A percentile compares a stretch with the other conserved stretches of the same genome.
These are phyloP conservation scores for Aureobasidium sp. DNA, from an alignment of 2,329 filamentous ascomycete genomes.

Conservation along the genomic window DNA sequence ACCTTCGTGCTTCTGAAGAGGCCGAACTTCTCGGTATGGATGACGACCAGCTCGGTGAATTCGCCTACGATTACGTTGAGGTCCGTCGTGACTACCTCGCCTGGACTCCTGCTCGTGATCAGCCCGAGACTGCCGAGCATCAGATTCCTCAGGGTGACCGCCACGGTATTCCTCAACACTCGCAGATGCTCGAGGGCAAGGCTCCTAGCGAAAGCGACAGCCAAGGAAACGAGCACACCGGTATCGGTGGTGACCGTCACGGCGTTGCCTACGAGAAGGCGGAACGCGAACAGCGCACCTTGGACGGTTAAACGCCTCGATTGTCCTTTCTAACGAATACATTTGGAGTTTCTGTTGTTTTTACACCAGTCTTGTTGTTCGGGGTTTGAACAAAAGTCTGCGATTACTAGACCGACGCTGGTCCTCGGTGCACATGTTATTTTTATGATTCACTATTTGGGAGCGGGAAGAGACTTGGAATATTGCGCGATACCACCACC, in stretches of 20 bases:
- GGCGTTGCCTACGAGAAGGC: slow-evolving; percentile 43
- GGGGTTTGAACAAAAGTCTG: slow-evolving; percentile 2
- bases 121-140: slow-evolving; percentile 54
- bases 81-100: slow-evolving; percentile 81
- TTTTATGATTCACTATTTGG: background rate
- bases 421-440: slow-evolving; percentile 7
- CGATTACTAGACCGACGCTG: slow-evolving; percentile 9
- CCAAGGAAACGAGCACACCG: slow-evolving; percentile 40
- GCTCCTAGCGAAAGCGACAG: slow-evolving; percentile 38
- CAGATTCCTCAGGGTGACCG: slow-evolving; percentile 57
- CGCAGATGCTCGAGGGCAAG: slow-evolving; percentile 56
- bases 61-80: slow-evolving; percentile 86
- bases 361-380: background rate
- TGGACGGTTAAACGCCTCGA: background rate
- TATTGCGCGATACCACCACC: slow-evolving; percentile 13
- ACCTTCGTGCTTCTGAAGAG: slow-evolving; percentile 73
- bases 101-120: slow-evolving; percentile 69
- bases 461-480: slow-evolving; percentile 6
- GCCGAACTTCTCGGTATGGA: slow-evolving; percentile 84
- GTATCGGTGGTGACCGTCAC: slow-evolving; percentile 47
- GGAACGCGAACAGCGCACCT: slow-evolving; percentile 22
- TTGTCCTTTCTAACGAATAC: background rate
- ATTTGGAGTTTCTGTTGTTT: background rate
- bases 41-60: slow-evolving; percentile 83
- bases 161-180: slow-evolving; percentile 66